phyloP scores from a whole-genome alignment of 352 stramenopile genomes.

The Phytophthora crassamura region DNA sequence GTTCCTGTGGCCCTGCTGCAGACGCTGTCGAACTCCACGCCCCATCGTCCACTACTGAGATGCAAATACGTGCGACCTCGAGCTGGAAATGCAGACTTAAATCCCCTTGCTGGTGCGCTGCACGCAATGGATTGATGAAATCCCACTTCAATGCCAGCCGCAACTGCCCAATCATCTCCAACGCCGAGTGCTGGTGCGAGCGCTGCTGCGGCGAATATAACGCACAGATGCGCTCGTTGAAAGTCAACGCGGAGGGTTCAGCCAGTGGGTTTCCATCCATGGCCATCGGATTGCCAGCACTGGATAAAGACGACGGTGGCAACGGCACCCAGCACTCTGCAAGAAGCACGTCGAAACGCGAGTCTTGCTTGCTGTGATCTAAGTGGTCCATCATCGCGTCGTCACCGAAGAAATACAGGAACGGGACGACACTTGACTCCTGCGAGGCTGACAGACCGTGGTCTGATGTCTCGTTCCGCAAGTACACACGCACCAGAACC shows the following conservation, averaged over 20 bases:
- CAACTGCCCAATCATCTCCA: conserved; percentile 80
- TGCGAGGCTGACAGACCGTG: conserved; percentile 79
- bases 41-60: conserved; percentile 81
- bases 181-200: conserved; percentile 38
- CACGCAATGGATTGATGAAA: conserved; percentile 59
- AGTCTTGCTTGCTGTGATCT: conserved; percentile 87
- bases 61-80: conserved; percentile 74
- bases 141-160: conserved; percentile 84
- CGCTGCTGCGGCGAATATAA: conserved; percentile 61
- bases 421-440: conserved; percentile 86
- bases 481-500: conserved; percentile 78
- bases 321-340: conserved; percentile 84
- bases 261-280: conserved; percentile 40
- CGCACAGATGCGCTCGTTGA: conserved; percentile 71
- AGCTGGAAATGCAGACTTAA: conserved; percentile 74
- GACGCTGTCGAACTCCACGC: conserved; percentile 37
- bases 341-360: conserved; percentile 76
- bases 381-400: conserved; percentile 89
- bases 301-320: conserved; percentile 45
- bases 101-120: conserved; percentile 52
- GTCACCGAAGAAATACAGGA: conserved; percentile 90
- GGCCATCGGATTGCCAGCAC: conserved; percentile 27
- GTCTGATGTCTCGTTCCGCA: conserved; percentile 76
- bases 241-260: conserved; percentile 40
- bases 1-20: conserved; percentile 40